Percentiles rank a stretch among this genome's conserved stretches.
phyloP scores from a whole-genome alignment of 2,329 filamentous ascomycete genomes.

The Cladophialophora yegresii region DNA sequence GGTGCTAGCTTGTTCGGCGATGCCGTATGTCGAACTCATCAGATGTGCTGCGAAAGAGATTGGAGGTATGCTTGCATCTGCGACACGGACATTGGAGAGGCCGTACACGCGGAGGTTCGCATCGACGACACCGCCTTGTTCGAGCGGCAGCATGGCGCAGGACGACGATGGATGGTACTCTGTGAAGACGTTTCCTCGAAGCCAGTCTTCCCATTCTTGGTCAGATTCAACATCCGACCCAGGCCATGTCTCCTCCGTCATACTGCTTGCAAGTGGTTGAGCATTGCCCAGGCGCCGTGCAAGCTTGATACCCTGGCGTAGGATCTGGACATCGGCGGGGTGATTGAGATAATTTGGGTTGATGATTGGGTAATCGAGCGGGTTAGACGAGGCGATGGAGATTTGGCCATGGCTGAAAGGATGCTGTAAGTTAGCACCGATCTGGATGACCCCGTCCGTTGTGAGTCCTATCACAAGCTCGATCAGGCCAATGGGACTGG shows the following conservation, averaged over 20 bases:
- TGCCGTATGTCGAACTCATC: slow-evolving; percentile 42
- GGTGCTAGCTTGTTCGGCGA: slow-evolving; percentile 40
- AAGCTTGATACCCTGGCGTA: slow-evolving; percentile 43
- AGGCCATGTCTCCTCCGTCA: slow-evolving; percentile 41
- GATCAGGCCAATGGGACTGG: slow-evolving; percentile 29
- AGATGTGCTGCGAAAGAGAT: slow-evolving; percentile 42
- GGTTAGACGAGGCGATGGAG: slow-evolving; percentile 40
- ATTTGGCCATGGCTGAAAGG: slow-evolving; percentile 36
- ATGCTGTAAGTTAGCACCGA: slow-evolving; percentile 34
- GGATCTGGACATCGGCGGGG: slow-evolving; percentile 46
- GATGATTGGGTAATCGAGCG: slow-evolving; percentile 43
- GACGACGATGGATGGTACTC: slow-evolving; percentile 39
- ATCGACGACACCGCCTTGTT: slow-evolving; percentile 50
- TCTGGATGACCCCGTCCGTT: slow-evolving; percentile 29
- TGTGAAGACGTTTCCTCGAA: slow-evolving; percentile 30
- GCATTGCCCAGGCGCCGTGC: slow-evolving; percentile 41
- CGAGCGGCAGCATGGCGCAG: slow-evolving; percentile 50
- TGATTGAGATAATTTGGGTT: slow-evolving; percentile 50
- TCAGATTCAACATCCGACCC: slow-evolving; percentile 32
- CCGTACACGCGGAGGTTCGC: slow-evolving; percentile 50
- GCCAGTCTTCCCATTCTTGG: slow-evolving; percentile 39
- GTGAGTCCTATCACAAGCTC: slow-evolving; percentile 39
- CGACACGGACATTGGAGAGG: slow-evolving; percentile 40
- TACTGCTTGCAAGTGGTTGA: slow-evolving; percentile 39
- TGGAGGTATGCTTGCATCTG: slow-evolving; percentile 43